phyloP scores from a whole-genome alignment of 441 rosid species.

The Mallotus repandus region DNA sequence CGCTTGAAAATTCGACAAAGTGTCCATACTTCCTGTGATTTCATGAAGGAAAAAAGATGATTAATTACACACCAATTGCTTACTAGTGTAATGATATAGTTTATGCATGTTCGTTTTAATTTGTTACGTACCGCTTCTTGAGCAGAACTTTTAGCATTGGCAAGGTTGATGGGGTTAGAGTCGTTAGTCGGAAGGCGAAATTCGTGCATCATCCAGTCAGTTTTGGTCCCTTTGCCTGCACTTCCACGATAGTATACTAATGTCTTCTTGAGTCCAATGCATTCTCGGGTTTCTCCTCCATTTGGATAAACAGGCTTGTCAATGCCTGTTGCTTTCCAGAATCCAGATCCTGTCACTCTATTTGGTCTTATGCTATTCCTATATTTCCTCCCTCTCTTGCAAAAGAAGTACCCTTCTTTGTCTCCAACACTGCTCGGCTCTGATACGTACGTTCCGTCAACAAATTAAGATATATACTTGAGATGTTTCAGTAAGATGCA shows the following conservation, averaged over 20 bases:
- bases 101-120: neutral
- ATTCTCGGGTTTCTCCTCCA: conserved; percentile 37
- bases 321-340: conserved; percentile 98
- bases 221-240: conserved; percentile 92
- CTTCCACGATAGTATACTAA: conserved; percentile 82
- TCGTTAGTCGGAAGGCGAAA: conserved; percentile 70
- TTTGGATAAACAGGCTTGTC: conserved; percentile 65
- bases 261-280: conserved; percentile 87
- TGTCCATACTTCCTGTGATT: conserved; percentile 82
- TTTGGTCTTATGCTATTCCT: conserved; percentile 90
- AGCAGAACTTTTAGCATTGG: conserved; percentile 25
- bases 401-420: conserved; percentile 74
- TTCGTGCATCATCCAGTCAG: conserved; percentile 99
- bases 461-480: neutral
- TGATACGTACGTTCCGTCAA: conserved; percentile 5
- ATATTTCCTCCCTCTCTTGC: conserved; percentile 90
- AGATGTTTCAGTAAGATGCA: neutral
- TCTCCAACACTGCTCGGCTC: conserved; percentile 43
- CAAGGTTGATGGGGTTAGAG: conserved; percentile 13
- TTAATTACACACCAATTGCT: no score
- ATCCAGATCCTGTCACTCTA: conserved; percentile 91
- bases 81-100: no score
- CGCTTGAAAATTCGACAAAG: conserved; percentile 76
- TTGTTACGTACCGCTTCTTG: conserved; percentile 65
- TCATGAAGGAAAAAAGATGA: neutral